Base-by-base conservation (phyloP, 2,329 filamentous ascomycete species). In the Xylariaceae sp. region DNA sequence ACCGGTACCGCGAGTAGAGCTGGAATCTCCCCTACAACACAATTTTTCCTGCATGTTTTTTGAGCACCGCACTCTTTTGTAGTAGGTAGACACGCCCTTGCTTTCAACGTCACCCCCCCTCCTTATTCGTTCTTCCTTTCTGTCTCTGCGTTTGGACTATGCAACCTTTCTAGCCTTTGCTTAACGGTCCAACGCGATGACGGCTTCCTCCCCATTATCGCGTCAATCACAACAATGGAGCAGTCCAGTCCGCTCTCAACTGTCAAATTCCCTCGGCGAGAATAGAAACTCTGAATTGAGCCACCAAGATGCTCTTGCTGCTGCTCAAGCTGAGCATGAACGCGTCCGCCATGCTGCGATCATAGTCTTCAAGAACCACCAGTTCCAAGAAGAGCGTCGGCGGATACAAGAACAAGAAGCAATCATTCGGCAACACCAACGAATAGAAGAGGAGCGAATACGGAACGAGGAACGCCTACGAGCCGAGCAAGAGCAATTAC, bases 311-410 rank as follows among this genome's bases (percentile, higher is more conserved):
- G 86, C 86, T 11, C 78, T 92, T 12, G 80, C 80, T 45, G 79
- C 80, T 46, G 86, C 86, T 3, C 81, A 82, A 47, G 76, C 76
- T 11, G 80, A 86, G 64, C 88, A 91, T 67, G 80, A 87, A 39
- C 77, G 80, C 31, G 79, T 92, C 8, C 77, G 79, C 31, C 71
- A 77, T 51, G 71, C 71, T 32, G 80, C 80, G 6, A 67, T 80
- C 37, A 71, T 73, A 12, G 76, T 76, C 5, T 77, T 73, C 53
- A 70, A 78, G 55, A 68, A 78, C 41, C 73, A 81, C 55, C 71
- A 76, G 55, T 63, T 77, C 12, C 68, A 76, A 50, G 70, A 76
- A 58, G 72, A 78, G 58, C 62, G 61, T 26, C 60, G 60, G 30
- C 61, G 65, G 19, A 46, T 71, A 31, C 59, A 63, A 35, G 64